Evolutionary conservation across 176 grass and related monocot genomes (phyloP).

Genomic region (Rhynchospora pubera): DNA sequence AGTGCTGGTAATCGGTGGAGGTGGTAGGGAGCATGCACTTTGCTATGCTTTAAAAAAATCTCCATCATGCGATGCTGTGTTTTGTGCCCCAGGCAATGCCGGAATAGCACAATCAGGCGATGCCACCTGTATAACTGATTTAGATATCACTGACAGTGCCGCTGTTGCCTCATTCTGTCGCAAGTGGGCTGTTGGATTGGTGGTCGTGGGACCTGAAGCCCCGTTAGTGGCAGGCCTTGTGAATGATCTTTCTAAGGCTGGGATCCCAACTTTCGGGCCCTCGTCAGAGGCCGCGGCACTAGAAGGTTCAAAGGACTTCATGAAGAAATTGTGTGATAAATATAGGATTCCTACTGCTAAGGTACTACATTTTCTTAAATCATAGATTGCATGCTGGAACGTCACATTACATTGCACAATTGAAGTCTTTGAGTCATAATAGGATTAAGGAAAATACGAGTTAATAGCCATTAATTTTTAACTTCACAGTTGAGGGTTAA

Average conservation of each 20-base stretch:
- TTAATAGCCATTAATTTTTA: neutral
- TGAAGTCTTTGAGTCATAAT: neutral
- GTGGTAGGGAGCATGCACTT: constrained; percentile 80
- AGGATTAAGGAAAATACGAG: neutral
- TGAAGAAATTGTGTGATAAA: constrained; percentile 82
- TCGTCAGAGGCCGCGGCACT: constrained; percentile 69
- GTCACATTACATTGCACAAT: neutral
- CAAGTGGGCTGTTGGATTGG: constrained; percentile 53
- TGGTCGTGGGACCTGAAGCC: constrained; percentile 77
- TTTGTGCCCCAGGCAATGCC: constrained; percentile 72
- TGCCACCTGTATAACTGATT: constrained; percentile 48
- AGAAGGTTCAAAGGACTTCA: constrained; percentile 89
- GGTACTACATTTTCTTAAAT: constrained; percentile 20
- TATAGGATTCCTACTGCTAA: constrained; percentile 80
- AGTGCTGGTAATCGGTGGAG: constrained; percentile 69
- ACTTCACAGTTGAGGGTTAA: neutral
- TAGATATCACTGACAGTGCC: constrained; percentile 43
- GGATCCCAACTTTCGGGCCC: constrained; percentile 63
- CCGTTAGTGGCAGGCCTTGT: constrained; percentile 66
- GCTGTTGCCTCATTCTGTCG: constrained; percentile 51
- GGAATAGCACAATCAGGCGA: constrained; percentile 60
- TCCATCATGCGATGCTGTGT: constrained; percentile 57
- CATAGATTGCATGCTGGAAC: neutral
- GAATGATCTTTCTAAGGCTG: constrained; percentile 52
- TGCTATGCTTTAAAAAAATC: constrained; percentile 67